Conservation (phyloP, 2,329 filamentous ascomycete genomes). For the Apiospora marii region DNA sequence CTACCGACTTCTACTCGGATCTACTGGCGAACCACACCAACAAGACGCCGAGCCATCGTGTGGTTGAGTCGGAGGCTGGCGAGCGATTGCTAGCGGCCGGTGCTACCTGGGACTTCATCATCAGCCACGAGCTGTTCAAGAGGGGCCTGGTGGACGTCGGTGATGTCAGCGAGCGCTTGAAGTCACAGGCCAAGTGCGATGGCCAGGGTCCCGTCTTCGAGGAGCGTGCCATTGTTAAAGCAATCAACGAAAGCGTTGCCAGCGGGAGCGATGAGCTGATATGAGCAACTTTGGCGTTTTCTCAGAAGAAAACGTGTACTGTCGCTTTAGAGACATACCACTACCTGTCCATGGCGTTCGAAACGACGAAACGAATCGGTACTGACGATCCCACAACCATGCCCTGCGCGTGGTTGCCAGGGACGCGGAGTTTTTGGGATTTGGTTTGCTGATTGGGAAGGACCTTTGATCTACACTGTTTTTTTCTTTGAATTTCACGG, state of each 20-base stretch:
- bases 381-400: neutral
- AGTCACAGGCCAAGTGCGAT: conserved; percentile 79
- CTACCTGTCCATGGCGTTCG: neutral
- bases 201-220: conserved; percentile 89
- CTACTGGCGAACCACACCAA: conserved; percentile 68
- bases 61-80: conserved; percentile 70
- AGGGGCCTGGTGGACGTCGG: conserved; percentile 82
- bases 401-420: neutral
- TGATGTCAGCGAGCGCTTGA: conserved; percentile 81
- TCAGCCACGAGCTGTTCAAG: conserved; percentile 79
- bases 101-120: conserved; percentile 90
- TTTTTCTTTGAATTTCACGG: conserved; percentile 2
- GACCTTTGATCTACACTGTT: neutral
- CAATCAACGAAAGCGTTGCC: conserved; percentile 81
- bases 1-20: conserved; percentile 74
- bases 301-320: neutral
- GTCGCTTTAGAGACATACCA: neutral
- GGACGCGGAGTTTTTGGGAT: conserved; percentile 7
- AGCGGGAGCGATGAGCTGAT: conserved; percentile 81
- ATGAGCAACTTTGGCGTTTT: conserved; percentile 39
- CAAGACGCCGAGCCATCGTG: conserved; percentile 72
- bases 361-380: conserved; percentile 4
- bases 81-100: conserved; percentile 76
- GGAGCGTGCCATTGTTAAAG: conserved; percentile 74
- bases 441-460: conserved; percentile 11